Base-by-base conservation (phyloP, 345 rosid genomes). In the Psidium guajava region DNA sequence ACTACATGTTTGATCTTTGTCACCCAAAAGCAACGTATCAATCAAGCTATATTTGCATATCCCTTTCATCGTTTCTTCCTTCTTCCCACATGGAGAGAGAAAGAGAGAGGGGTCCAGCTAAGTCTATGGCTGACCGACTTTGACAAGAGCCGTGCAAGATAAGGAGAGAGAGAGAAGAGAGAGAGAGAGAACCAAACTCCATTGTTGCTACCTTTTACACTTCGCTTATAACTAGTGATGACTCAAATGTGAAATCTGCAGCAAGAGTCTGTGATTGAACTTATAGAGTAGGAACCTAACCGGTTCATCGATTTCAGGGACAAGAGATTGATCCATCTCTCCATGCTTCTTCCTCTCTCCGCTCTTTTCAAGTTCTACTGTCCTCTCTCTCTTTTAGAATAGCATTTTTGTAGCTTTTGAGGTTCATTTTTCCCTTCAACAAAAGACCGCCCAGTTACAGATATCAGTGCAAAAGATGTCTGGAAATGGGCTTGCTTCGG, bases 71-170 rank as follows among this genome's bases (percentile, higher is more conserved):
- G 56, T 52, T 54, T 9, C 58, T 82, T 36, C 40, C 15, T 82
- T 10, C 80, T 69, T 18, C 80, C 24, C 80, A 69, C 80, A 69
- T 69, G 80, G 80, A 36, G 77, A 32, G 80, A 32, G 42, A 36
- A 16, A 7, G 28, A 13, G 24, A 80, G 84, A 11, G 93, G 87
- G 93, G 94, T 93, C 95, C 96, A 90, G 88, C 85, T 85, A 90
- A 93, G 93, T 90, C 94, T 87, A 87, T 86, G 89, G 92, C 92
- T 91, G 94, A 93, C 93, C 91, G 92, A 92, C 88, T 82, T 53
- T 90, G 89, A 47, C 86, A 87, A 84, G 91, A 92, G 94, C 92
- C 93, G 80, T 69, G 80, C 80, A 69, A 88, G 92, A 89, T 91
- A 91, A 90, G 91, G 59, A 84, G 83, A 82, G 47, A 69, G 77